Percentiles rank a stretch among this genome's conserved stretches.
Evolutionary conservation across 352 stramenopile species (phyloP).

Genomic region (Phytophthora agathidicida): DNA sequence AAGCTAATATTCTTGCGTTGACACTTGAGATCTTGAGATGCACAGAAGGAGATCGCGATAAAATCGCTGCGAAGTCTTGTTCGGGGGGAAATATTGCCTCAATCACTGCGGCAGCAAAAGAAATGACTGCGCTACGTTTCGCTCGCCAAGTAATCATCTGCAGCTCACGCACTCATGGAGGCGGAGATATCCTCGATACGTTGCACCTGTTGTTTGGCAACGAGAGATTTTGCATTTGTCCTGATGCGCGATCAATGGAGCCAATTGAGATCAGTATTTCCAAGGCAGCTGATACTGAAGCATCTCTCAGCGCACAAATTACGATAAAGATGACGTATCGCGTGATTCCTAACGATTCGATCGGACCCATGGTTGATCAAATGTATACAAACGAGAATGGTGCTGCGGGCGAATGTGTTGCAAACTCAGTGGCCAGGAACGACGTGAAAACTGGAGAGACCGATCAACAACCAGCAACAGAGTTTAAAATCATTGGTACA

Average conservation of each 20-base stretch:
- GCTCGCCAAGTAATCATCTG: constrained; percentile 60
- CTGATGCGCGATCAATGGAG: constrained; percentile 43
- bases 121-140: constrained; percentile 66
- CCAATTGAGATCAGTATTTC: constrained; percentile 50
- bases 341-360: constrained; percentile 33
- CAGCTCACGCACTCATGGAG: constrained; percentile 67
- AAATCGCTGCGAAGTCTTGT: not conserved
- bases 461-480: constrained; percentile 6
- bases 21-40: constrained; percentile 27
- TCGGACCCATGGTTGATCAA: constrained; percentile 16
- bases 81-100: not conserved
- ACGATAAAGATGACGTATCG: constrained; percentile 54
- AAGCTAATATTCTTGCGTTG: constrained; percentile 33
- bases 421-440: not conserved
- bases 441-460: not conserved
- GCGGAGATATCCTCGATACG: constrained; percentile 71
- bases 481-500: constrained; percentile 38
- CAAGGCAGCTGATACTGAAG: not conserved
- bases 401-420: not conserved
- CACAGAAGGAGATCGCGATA: not conserved
- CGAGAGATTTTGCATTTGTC: constrained; percentile 60
- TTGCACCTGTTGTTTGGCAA: constrained; percentile 58
- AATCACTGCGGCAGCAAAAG: constrained; percentile 3
- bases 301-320: constrained; percentile 32
- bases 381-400: not conserved